Conservation (phyloP, 805 yeast species). For the Scheffersomyces spartinae region DNA sequence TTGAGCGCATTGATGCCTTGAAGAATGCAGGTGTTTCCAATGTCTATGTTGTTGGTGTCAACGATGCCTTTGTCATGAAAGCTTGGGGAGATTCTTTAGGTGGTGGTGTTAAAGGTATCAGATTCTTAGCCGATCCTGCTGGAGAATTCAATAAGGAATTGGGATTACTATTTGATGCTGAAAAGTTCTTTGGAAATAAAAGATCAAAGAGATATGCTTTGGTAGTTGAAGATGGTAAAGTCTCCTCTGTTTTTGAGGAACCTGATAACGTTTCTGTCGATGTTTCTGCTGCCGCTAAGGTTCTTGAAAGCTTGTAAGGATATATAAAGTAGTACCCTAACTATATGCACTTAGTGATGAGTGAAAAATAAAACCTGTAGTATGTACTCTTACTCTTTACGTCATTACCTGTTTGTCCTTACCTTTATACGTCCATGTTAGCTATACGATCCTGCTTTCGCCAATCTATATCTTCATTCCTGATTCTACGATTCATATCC, state of each 20-base stretch:
- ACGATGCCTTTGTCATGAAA: constrained; percentile 75
- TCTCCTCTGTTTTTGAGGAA: constrained; percentile 56
- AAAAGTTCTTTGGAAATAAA: constrained; percentile 61
- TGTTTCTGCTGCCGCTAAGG: constrained; percentile 37
- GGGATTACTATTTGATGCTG: constrained; percentile 65
- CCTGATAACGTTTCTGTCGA: constrained; percentile 70
- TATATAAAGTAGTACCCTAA: no score
- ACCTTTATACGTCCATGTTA: no score
- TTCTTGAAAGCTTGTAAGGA: constrained; percentile 17
- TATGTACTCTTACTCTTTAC: no score
- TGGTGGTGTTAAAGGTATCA: constrained; percentile 22
- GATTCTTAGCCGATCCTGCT: constrained; percentile 68
- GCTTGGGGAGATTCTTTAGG: constrained; percentile 58
- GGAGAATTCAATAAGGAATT: constrained; percentile 59
- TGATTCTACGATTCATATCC: no score
- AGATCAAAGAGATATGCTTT: constrained; percentile 72
- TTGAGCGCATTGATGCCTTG: constrained; percentile 39
- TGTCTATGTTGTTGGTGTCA: constrained; percentile 64
- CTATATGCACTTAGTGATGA: no score
- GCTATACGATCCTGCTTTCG: no score
- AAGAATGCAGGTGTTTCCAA: constrained; percentile 53
- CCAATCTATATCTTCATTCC: no score
- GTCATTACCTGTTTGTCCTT: no score
- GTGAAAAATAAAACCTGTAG: no score
- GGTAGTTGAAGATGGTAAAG: constrained; percentile 64